Conservation (phyloP, 2,329 filamentous ascomycete genomes). For the Pseudogymnoascus sp. region DNA sequence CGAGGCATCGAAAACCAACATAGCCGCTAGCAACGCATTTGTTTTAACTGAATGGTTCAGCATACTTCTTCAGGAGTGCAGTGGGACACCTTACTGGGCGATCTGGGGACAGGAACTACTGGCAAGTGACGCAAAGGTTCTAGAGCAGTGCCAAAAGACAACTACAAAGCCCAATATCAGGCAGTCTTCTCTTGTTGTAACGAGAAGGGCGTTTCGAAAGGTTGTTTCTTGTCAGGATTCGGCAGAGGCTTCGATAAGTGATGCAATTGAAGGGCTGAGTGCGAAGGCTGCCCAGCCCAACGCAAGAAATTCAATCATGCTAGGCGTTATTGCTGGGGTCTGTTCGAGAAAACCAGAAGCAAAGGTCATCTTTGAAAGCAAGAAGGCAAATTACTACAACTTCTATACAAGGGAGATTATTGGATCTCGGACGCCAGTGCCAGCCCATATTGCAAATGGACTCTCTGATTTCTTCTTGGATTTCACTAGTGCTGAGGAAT, state of each 20-base stretch:
- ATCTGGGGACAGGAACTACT: constrained; percentile 60
- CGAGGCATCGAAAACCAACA: constrained; percentile 68
- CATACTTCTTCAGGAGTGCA: constrained; percentile 65
- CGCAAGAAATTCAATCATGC: constrained; percentile 65
- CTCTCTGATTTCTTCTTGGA: constrained; percentile 74
- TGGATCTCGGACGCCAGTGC: constrained; percentile 65
- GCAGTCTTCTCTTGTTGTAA: constrained; percentile 68
- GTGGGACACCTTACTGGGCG: constrained; percentile 55
- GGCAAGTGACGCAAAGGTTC: constrained; percentile 59
- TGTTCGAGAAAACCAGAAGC: constrained; percentile 62
- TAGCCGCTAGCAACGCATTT: constrained; percentile 76
- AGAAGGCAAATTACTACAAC: constrained; percentile 66
- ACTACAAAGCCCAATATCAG: constrained; percentile 56
- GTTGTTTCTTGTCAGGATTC: constrained; percentile 50
- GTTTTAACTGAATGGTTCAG: constrained; percentile 88
- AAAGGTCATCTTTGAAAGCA: constrained; percentile 53
- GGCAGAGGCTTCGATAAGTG: constrained; percentile 39
- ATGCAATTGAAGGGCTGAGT: constrained; percentile 60
- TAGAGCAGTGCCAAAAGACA: constrained; percentile 72
- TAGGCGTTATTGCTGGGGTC: constrained; percentile 84
- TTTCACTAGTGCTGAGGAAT: constrained; percentile 67
- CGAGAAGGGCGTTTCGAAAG: constrained; percentile 71
- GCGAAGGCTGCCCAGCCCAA: constrained; percentile 57
- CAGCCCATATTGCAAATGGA: constrained; percentile 63
- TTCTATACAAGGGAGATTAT: constrained; percentile 85